Evolutionary conservation across 2,329 filamentous ascomycete species (phyloP).

Genomic region (Aspergillus fijiensis): DNA sequence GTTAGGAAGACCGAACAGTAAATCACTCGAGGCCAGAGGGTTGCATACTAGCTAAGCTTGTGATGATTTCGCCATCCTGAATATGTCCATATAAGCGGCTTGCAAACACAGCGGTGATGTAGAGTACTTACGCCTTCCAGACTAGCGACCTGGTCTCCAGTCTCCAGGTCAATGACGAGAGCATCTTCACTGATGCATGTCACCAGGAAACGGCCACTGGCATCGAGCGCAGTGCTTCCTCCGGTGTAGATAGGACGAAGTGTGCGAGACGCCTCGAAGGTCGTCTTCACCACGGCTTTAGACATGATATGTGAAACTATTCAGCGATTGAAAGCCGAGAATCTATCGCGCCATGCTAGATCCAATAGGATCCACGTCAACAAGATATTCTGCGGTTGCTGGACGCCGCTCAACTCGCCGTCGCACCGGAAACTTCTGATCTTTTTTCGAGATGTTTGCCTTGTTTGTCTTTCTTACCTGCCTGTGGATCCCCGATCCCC

Average conservation of each 20-base stretch:
- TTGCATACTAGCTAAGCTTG: slow-evolving; percentile 45
- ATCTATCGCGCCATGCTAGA: slow-evolving; percentile 24
- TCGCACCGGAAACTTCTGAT: slow-evolving; percentile 32
- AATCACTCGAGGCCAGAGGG: background rate
- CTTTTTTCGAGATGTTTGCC: slow-evolving; percentile 38
- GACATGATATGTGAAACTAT: slow-evolving; percentile 38
- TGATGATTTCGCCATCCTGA: slow-evolving; percentile 63
- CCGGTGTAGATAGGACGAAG: slow-evolving; percentile 94
- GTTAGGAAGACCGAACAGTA: background rate
- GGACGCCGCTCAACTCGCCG: slow-evolving; percentile 13
- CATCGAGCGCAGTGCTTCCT: slow-evolving; percentile 79
- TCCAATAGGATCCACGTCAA: slow-evolving; percentile 14
- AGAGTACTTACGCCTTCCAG: slow-evolving; percentile 72
- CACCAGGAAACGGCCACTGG: slow-evolving; percentile 76
- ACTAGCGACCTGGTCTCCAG: slow-evolving; percentile 75
- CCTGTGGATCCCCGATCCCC: slow-evolving; percentile 25
- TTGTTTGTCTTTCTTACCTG: slow-evolving; percentile 25
- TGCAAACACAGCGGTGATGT: slow-evolving; percentile 1
- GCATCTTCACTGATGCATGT: slow-evolving; percentile 91
- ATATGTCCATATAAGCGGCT: slow-evolving; percentile 17
- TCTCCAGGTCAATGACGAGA: slow-evolving; percentile 79
- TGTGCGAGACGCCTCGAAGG: slow-evolving; percentile 78
- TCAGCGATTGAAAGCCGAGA: background rate
- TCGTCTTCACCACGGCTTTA: slow-evolving; percentile 69
- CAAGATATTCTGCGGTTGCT: slow-evolving; percentile 17